These are phyloP conservation scores for Talinum fruticosum DNA, from an alignment of 148 eudicot species.

Conservation along the genomic window DNA sequence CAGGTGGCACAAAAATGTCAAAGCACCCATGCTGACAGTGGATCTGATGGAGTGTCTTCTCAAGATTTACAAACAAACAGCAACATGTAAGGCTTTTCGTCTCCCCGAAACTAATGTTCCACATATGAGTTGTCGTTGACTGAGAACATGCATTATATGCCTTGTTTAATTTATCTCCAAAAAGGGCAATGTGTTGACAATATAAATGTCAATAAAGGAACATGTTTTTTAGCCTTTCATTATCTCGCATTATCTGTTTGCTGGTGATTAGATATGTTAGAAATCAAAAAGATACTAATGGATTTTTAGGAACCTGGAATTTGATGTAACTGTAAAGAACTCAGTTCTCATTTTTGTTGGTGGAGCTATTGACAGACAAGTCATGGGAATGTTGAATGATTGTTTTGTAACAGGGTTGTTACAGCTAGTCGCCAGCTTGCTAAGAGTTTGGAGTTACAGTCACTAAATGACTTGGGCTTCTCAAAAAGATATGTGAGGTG, in stretches of 20 bases:
- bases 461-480: constrained; percentile 92
- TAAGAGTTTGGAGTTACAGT: constrained; percentile 77
- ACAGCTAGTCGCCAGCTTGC: constrained; percentile 90
- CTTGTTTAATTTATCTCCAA: neutral
- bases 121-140: neutral
- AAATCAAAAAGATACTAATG: neutral
- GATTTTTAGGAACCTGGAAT: neutral
- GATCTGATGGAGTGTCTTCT: constrained; percentile 72
- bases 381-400: neutral
- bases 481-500: constrained; percentile 95
- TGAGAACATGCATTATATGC: neutral
- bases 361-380: neutral
- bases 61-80: constrained; percentile 80
- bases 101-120: neutral
- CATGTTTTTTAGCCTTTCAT: no score
- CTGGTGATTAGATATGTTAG: neutral
- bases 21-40: constrained; percentile 69
- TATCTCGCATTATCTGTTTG: neutral
- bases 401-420: constrained; percentile 56
- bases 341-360: neutral
- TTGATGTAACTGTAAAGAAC: neutral
- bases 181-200: neutral
- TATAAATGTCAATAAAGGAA: neutral
- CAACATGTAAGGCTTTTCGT: constrained; percentile 55
- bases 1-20: constrained; percentile 97